phyloP scores from a whole-genome alignment of 1,139 yeast species.

The Geotrichum reessii region DNA sequence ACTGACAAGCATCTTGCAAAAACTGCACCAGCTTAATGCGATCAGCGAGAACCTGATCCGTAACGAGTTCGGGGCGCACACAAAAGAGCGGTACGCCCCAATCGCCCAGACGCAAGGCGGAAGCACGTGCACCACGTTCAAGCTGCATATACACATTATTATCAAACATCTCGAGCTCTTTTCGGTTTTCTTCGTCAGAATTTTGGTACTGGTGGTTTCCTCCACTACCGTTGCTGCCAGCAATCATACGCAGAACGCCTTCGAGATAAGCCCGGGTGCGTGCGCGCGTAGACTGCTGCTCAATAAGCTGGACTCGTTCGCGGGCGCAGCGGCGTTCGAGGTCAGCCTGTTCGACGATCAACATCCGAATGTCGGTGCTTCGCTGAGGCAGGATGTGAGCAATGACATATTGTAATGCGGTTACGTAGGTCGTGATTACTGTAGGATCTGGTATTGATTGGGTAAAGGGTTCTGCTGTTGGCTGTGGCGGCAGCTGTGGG shows the following conservation, averaged over 20 bases:
- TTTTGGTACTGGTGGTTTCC: not conserved
- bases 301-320: not conserved
- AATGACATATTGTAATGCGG: not conserved
- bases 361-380: not conserved
- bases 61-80: slow-evolving; percentile 13
- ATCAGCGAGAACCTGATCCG: slow-evolving; percentile 17
- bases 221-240: not conserved
- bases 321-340: slow-evolving; percentile 5
- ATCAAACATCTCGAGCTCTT: slow-evolving; percentile 23
- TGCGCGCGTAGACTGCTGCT: not conserved
- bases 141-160: slow-evolving; percentile 22
- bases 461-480: not conserved
- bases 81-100: slow-evolving; percentile 30
- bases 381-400: not conserved
- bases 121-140: slow-evolving; percentile 20
- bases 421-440: not conserved
- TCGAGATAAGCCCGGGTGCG: not conserved
- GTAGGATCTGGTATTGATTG: not conserved
- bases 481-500: not conserved
- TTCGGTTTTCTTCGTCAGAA: not conserved
- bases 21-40: slow-evolving; percentile 24
- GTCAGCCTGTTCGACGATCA: not conserved
- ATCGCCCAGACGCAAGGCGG: slow-evolving; percentile 22
- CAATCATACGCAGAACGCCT: not conserved
- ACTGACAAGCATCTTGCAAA: slow-evolving; percentile 21